Evolutionary conservation across 2,329 filamentous ascomycete species (phyloP).

Genomic region (Talaromyces funiculosus): DNA sequence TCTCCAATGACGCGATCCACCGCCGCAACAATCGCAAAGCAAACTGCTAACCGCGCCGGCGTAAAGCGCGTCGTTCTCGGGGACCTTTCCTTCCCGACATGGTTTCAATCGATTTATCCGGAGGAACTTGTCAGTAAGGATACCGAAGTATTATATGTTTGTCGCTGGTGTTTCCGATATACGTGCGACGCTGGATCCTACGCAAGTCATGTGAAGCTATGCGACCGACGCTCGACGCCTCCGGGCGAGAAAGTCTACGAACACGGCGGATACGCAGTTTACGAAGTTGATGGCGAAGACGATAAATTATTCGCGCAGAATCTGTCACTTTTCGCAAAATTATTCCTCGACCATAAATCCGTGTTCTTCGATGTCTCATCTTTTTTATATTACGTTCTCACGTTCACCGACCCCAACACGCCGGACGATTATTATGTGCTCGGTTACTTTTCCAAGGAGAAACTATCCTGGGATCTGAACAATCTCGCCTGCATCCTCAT

Average conservation of each 20-base stretch:
- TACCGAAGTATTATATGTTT: conserved; percentile 69
- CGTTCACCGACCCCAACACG: conserved; percentile 57
- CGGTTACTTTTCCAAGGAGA: conserved; percentile 99
- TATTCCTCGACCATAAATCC: conserved; percentile 96
- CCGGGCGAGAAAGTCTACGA: conserved; percentile 74
- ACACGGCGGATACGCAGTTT: conserved; percentile 75
- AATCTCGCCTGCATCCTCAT: conserved; percentile 94
- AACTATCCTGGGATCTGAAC: conserved; percentile 98
- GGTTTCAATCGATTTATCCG: conserved; percentile 87
- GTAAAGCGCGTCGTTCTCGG: conserved; percentile 83
- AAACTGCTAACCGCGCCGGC: conserved; percentile 58
- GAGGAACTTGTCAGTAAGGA: conserved; percentile 56
- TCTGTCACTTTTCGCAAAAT: conserved; percentile 89
- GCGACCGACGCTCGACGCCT: conserved; percentile 48
- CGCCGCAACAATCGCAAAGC: conserved; percentile 14
- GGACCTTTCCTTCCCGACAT: conserved; percentile 75
- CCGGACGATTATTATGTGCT: conserved; percentile 55
- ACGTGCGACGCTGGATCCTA: conserved; percentile 45
- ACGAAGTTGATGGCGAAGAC: conserved; percentile 86
- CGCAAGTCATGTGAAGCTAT: conserved; percentile 42
- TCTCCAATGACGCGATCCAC: conserved; percentile 25
- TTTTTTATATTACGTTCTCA: conserved; percentile 91
- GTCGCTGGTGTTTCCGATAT: conserved; percentile 92
- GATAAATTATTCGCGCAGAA: conserved; percentile 92
- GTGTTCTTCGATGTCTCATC: conserved; percentile 95